phyloP scores from a whole-genome alignment of 2,329 filamentous ascomycete species.

The Penicillium sp. region DNA sequence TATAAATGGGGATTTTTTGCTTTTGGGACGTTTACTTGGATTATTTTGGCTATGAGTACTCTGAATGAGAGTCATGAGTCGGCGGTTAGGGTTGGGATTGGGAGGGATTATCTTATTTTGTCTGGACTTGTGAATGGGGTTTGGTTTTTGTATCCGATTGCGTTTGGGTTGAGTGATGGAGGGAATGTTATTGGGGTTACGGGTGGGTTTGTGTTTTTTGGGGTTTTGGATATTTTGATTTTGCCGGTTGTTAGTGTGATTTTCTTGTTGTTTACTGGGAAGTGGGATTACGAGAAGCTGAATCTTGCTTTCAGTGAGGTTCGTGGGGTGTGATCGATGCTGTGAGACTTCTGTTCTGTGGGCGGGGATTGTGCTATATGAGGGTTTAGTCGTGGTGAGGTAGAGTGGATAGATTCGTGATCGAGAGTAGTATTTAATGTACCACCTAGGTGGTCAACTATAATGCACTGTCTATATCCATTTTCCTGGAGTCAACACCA shows the following conservation, averaged over 20 bases:
- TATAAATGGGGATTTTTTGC: slow-evolving; percentile 63
- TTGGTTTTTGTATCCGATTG: slow-evolving; percentile 51
- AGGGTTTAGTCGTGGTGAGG: neutral
- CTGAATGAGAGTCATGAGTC: slow-evolving; percentile 41
- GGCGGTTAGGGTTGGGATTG: slow-evolving; percentile 46
- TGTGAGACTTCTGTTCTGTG: too few relatives aligned
- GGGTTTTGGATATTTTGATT: slow-evolving; percentile 55
- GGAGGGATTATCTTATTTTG: slow-evolving; percentile 49
- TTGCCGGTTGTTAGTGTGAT: slow-evolving; percentile 48
- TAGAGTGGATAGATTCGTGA: neutral
- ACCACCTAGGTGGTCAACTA: neutral
- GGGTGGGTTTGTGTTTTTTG: slow-evolving; percentile 53
- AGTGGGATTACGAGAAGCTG: slow-evolving; percentile 55
- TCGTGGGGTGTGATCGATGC: neutral
- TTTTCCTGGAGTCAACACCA: neutral
- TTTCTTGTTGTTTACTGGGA: slow-evolving; percentile 30
- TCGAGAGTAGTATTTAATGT: neutral
- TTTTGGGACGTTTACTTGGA: slow-evolving; percentile 52
- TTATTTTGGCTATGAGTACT: slow-evolving; percentile 50
- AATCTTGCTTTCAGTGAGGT: slow-evolving; percentile 57
- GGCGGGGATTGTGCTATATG: too few relatives aligned
- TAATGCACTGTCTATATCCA: neutral
- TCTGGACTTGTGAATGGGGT: slow-evolving; percentile 48
- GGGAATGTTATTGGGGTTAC: slow-evolving; percentile 54
- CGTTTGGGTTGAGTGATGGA: slow-evolving; percentile 55